phyloP scores from a whole-genome alignment of 2,329 filamentous ascomycete genomes.

The Fusarium metavorans region DNA sequence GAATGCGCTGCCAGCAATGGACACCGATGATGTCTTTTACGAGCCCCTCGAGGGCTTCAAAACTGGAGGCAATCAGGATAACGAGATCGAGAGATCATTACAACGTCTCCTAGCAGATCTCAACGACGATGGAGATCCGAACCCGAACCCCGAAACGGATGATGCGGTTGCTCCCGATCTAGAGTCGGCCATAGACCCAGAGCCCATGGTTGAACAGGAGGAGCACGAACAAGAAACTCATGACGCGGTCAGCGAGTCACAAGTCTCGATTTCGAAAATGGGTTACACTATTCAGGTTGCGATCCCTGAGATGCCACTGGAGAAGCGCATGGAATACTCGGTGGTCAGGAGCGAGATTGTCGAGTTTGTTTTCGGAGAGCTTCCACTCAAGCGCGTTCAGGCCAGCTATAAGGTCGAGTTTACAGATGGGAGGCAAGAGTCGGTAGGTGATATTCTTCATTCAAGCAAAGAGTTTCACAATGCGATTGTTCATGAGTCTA shows the following conservation, averaged over 20 bases:
- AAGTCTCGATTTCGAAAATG: neutral
- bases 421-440: conserved; percentile 58
- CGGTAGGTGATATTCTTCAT: conserved; percentile 53
- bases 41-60: conserved; percentile 13
- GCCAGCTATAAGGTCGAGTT: conserved; percentile 56
- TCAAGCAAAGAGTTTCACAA: neutral
- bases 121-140: neutral
- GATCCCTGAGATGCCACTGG: conserved; percentile 44
- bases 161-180: neutral
- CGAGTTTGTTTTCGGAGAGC: conserved; percentile 51
- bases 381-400: conserved; percentile 40
- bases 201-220: neutral
- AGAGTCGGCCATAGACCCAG: neutral
- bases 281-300: conserved; percentile 46
- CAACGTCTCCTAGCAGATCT: conserved; percentile 17
- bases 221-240: neutral
- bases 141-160: neutral
- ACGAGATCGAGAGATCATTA: conserved; percentile 18
- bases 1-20: conserved; percentile 27
- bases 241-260: neutral
- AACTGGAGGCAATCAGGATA: neutral
- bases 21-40: conserved; percentile 17
- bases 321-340: conserved; percentile 47
- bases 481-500: neutral
- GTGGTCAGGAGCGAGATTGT: conserved; percentile 52